Conservation (phyloP, 306 rosid species). For the Lotus japonicus region DNA sequence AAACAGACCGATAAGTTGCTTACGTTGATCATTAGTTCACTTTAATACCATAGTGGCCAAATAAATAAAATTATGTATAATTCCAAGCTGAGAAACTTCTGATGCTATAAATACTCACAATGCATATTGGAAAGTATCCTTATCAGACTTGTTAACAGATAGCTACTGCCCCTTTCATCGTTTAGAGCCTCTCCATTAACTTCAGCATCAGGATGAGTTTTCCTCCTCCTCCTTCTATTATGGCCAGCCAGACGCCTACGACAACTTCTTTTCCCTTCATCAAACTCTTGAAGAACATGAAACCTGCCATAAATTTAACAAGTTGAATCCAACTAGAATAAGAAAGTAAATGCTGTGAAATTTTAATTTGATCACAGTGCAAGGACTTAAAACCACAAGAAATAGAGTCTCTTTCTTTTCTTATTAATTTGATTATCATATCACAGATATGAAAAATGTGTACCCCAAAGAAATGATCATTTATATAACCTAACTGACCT, state of each 20-base stretch:
- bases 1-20: not conserved
- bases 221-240: conserved; percentile 67
- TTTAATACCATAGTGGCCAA: conserved; percentile 8
- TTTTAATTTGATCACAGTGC: too few species aligned
- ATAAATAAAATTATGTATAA: not conserved
- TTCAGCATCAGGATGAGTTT: conserved; percentile 60
- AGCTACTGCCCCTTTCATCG: conserved; percentile 64
- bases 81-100: conserved; percentile 3
- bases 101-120: conserved; percentile 41
- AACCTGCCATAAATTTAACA: conserved; percentile 57
- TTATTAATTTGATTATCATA: too few species aligned
- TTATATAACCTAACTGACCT: conserved; percentile 45
- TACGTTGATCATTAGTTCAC: not conserved
- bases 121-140: conserved; percentile 73
- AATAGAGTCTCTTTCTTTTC: too few species aligned
- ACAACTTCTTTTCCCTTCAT: conserved; percentile 94
- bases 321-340: too few species aligned
- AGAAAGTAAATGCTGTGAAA: not conserved
- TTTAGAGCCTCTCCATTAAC: conserved; percentile 54
- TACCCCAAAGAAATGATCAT: not conserved
- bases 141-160: conserved; percentile 58
- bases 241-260: conserved; percentile 92
- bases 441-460: not conserved
- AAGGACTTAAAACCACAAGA: too few species aligned
- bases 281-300: conserved; percentile 87